A percentile compares a stretch with the other conserved stretches of the same genome.
These are phyloP conservation scores for Pestalotiopsis sp. DNA, from an alignment of 2,329 filamentous ascomycete species.

Conservation along the genomic window DNA sequence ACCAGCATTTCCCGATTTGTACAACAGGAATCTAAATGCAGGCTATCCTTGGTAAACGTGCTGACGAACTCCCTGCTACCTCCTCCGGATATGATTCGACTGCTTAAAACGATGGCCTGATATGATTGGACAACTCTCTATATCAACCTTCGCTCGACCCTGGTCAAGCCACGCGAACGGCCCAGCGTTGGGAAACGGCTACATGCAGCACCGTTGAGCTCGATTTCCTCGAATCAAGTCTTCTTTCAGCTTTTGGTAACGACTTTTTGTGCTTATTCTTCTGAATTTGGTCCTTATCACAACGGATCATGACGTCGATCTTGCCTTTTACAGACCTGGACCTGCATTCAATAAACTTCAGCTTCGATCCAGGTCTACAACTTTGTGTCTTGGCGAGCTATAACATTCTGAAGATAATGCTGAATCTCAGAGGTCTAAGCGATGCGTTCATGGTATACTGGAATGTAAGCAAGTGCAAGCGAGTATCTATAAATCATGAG, in stretches of 20 bases:
- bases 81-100: neutral
- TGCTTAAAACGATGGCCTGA: too few relatives aligned
- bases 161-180: conserved; percentile 1
- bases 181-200: neutral
- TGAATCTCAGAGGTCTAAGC: neutral
- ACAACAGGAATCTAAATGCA: neutral
- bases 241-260: neutral
- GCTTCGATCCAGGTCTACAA: neutral
- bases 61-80: neutral
- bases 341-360: conserved; percentile 10
- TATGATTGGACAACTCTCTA: neutral
- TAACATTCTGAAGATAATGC: neutral
- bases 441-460: neutral
- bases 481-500: neutral
- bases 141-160: neutral
- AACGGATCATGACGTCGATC: conserved; percentile 1
- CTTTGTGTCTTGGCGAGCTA: neutral
- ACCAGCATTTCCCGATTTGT: neutral
- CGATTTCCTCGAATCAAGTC: neutral
- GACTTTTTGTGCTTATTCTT: neutral
- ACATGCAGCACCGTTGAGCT: neutral
- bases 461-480: neutral
- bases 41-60: neutral
- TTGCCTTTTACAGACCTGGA: neutral
- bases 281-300: neutral